phyloP scores from a whole-genome alignment of 129 eudicot species.

The Arctium lappa region DNA sequence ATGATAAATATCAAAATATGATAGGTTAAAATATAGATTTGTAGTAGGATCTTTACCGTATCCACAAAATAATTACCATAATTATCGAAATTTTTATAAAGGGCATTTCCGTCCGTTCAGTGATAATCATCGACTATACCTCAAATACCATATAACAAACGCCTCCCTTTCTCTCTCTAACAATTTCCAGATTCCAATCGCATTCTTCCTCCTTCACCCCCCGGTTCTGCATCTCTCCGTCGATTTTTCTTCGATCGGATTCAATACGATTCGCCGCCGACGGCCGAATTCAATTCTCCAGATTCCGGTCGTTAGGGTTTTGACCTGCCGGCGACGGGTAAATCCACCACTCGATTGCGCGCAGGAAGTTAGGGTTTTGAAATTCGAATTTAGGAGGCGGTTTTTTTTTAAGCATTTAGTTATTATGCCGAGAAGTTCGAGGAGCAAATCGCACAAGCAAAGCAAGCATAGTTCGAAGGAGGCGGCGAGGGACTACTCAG shows the following conservation, averaged over 20 bases:
- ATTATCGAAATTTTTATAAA: neutral
- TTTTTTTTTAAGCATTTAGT: neutral
- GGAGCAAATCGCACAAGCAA: conserved; percentile 90
- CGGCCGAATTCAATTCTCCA: neutral
- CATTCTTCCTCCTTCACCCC: conserved; percentile 3
- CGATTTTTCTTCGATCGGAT: conserved; percentile 15
- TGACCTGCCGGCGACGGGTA: conserved; percentile 11
- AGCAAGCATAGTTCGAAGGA: conserved; percentile 77
- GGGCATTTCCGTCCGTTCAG: conserved; percentile 17
- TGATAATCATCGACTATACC: conserved; percentile 10
- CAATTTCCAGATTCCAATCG: conserved; percentile 22
- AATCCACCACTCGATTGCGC: conserved; percentile 8
- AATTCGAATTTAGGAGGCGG: conserved; percentile 4
- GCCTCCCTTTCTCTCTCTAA: conserved; percentile 25
- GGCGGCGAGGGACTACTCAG: conserved; percentile 52
- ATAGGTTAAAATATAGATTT: neutral
- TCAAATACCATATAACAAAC: conserved; percentile 21
- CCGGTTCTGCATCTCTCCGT: conserved; percentile 23
- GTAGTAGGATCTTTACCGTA: neutral
- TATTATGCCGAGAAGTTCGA: conserved; percentile 77
- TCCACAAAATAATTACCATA: neutral
- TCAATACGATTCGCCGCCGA: conserved; percentile 21
- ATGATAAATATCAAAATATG: no score
- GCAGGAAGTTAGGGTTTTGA: conserved; percentile 34
- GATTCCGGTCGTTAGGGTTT: conserved; percentile 17